A percentile compares a stretch with the other conserved stretches of the same genome.
These are phyloP conservation scores for Hemerocallis citrina DNA, from an alignment of 106 monocot genomes.

Conservation along the genomic window DNA sequence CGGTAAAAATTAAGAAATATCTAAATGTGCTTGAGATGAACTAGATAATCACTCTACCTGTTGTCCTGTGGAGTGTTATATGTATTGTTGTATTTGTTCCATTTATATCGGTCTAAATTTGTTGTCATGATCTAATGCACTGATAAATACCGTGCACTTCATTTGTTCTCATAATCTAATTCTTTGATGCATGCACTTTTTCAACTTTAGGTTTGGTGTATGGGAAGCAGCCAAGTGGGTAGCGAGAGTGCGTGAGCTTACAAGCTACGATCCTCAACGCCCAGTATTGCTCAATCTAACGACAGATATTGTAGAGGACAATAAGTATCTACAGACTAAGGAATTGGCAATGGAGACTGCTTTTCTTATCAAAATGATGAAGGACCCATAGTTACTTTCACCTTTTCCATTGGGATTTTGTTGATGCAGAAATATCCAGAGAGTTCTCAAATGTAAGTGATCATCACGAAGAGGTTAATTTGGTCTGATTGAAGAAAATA, in stretches of 20 bases:
- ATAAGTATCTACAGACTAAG: slow-evolving; percentile 72
- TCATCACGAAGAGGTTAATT: no score
- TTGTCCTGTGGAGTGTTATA: no score
- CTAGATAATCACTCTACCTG: no score
- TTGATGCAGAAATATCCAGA: no score
- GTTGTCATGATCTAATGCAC: background rate
- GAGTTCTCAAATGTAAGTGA: no score
- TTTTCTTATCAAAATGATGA: slow-evolving; percentile 79
- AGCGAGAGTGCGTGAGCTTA: slow-evolving; percentile 64
- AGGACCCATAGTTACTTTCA: no score
- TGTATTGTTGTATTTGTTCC: background rate
- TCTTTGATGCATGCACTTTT: background rate
- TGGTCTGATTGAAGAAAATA: no score
- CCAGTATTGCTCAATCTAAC: slow-evolving; percentile 74
- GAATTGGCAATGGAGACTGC: slow-evolving; percentile 79
- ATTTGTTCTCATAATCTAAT: background rate
- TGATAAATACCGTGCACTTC: background rate
- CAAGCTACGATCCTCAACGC: slow-evolving; percentile 50
- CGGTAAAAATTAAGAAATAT: no score
- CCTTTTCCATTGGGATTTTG: no score
- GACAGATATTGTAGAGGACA: slow-evolving; percentile 72
- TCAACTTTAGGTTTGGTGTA: slow-evolving; percentile 69
- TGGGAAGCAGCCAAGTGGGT: slow-evolving; percentile 99
- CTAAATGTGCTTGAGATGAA: no score
- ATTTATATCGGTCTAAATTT: background rate